These are phyloP conservation scores for Chlamydomonas incerta DNA, from an alignment of 139 green algal species.

Conservation along the genomic window DNA sequence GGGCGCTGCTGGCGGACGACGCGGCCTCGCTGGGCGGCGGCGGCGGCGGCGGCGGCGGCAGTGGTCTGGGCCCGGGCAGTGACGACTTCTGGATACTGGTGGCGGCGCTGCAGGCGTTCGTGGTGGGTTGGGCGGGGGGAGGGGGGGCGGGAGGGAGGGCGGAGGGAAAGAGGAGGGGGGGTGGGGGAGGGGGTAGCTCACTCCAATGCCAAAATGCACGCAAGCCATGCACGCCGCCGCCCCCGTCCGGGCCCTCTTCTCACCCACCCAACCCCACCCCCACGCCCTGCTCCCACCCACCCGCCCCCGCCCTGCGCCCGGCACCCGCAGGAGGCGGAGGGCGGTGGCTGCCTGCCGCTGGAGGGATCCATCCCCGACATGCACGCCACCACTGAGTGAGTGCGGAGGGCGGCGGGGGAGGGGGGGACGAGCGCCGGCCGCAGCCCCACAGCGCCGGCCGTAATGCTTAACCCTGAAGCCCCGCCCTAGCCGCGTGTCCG, in stretches of 20 bases:
- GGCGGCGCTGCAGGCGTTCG: conserved; percentile 80
- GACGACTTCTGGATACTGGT: conserved; percentile 86
- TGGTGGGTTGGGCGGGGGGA: conserved; percentile 51
- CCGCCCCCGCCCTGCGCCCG: neutral
- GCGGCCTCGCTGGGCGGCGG: neutral
- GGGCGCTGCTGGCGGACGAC: conserved; percentile 73
- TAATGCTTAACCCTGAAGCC: too few species aligned
- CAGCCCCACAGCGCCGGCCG: too few species aligned
- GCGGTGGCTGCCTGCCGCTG: conserved; percentile 67
- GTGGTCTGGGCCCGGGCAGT: conserved; percentile 28
- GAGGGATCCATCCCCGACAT: conserved; percentile 96
- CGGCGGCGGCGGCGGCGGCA: too few species aligned
- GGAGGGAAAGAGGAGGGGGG: neutral
- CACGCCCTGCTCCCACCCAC: neutral
- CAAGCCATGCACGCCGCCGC: too few species aligned
- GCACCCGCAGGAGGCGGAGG: conserved; percentile 55
- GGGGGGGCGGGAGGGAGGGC: neutral
- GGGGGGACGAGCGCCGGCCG: neutral
- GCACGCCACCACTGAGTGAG: conserved; percentile 89
- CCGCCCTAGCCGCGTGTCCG: too few species aligned
- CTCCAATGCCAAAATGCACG: too few species aligned
- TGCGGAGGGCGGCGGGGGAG: neutral
- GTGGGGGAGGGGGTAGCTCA: neutral
- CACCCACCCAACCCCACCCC: too few species aligned
- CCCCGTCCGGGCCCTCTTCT: too few species aligned